These are phyloP conservation scores for Russula sp. DNA, from an alignment of 768 basidiomycete genomes.

Conservation along the genomic window DNA sequence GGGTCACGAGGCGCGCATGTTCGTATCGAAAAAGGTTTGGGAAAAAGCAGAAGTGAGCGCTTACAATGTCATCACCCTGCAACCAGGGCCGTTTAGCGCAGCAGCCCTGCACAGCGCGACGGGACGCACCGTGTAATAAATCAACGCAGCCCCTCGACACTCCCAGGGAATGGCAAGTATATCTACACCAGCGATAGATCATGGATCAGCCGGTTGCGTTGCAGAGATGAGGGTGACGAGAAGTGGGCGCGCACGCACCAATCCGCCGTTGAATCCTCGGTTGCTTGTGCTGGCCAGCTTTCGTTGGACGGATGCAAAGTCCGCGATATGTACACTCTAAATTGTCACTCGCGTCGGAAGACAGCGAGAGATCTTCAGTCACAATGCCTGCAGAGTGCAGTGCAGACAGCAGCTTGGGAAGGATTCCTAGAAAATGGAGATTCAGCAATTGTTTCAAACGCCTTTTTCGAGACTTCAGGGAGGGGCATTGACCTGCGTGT, in stretches of 20 bases:
- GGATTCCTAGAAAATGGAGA: slow-evolving; percentile 39
- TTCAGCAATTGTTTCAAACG: background rate
- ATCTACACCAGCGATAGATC: slow-evolving; percentile 36
- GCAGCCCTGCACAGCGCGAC: background rate
- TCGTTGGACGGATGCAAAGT: slow-evolving; percentile 39
- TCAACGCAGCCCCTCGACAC: slow-evolving; percentile 70
- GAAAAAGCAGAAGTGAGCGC: slow-evolving; percentile 23
- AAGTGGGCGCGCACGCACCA: slow-evolving; percentile 33
- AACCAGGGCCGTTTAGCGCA: background rate
- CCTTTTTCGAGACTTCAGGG: background rate
- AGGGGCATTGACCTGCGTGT: slow-evolving; percentile 50
- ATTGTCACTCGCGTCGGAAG: slow-evolving; percentile 50
- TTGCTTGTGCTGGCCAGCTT: slow-evolving; percentile 25
- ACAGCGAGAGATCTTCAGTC: slow-evolving; percentile 72
- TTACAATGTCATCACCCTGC: slow-evolving; percentile 83
- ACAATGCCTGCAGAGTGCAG: slow-evolving; percentile 56
- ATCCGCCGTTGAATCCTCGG: slow-evolving; percentile 59
- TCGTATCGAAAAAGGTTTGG: background rate
- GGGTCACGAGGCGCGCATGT: slow-evolving; percentile 1
- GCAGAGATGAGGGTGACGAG: background rate
- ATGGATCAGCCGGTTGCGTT: background rate
- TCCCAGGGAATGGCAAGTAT: slow-evolving; percentile 77
- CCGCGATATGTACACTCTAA: slow-evolving; percentile 80
- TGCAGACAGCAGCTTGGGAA: slow-evolving; percentile 47
- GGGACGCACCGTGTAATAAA: slow-evolving; percentile 80